A percentile compares a stretch with the other conserved stretches of the same genome.
These are phyloP conservation scores for Pichia norvegensis DNA, from an alignment of 1,139 yeast species.

Conservation along the genomic window DNA sequence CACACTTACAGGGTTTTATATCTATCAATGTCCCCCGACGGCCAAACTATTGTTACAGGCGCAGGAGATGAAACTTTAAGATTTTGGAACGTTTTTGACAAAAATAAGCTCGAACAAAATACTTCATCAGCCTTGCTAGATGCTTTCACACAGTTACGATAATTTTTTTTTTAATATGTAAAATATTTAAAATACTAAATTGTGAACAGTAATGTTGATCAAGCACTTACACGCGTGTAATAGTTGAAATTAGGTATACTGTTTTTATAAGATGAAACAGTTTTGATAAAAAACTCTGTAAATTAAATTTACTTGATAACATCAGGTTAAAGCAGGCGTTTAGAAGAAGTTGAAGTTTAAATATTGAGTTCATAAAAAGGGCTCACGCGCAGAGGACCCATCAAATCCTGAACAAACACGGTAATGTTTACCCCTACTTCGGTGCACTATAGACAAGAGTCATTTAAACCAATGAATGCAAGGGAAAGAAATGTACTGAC, in stretches of 20 bases:
- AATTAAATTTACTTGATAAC: too few relatives aligned
- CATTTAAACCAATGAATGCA: slow-evolving; percentile 1
- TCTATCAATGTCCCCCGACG: slow-evolving; percentile 90
- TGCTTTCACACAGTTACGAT: slow-evolving; percentile 55
- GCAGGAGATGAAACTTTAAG: slow-evolving; percentile 97
- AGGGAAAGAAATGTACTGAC: slow-evolving; percentile 21
- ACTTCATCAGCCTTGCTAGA: slow-evolving; percentile 63
- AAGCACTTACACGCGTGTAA: too few relatives aligned
- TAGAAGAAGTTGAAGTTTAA: too few relatives aligned
- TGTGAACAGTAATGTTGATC: too few relatives aligned
- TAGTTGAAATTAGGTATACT: too few relatives aligned
- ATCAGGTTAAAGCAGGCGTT: too few relatives aligned
- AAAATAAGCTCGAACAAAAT: slow-evolving; percentile 49
- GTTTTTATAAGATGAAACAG: too few relatives aligned
- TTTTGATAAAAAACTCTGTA: too few relatives aligned
- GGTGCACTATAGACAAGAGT: too few relatives aligned
- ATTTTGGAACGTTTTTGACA: slow-evolving; percentile 89
- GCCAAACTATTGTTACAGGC: slow-evolving; percentile 96
- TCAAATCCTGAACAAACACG: too few relatives aligned
- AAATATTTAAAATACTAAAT: too few relatives aligned
- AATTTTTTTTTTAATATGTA: not conserved
- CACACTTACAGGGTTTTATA: slow-evolving; percentile 91
- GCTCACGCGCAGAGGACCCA: not conserved
- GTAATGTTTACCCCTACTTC: not conserved
- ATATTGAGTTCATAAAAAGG: not conserved